phyloP scores from a whole-genome alignment of 2,329 filamentous ascomycete species.

The Paraconiothyrium brasiliense region DNA sequence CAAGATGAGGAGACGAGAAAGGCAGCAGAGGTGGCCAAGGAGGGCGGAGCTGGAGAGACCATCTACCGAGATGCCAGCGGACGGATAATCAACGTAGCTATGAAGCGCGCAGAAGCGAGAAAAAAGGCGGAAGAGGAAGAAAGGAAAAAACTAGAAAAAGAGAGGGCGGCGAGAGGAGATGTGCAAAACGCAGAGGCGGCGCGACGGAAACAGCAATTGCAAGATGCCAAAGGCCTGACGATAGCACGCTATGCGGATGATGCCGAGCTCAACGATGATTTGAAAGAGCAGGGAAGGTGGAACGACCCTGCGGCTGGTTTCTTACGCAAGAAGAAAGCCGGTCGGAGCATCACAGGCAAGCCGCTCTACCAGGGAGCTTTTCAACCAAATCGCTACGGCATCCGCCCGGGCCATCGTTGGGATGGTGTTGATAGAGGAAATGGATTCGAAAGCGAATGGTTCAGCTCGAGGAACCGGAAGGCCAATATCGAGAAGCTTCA shows the following conservation, averaged over 20 bases:
- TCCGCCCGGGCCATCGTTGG: conserved; percentile 91
- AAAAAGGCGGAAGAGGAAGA: conserved; percentile 77
- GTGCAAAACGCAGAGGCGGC: conserved; percentile 78
- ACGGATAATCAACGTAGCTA: conserved; percentile 89
- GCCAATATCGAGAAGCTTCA: conserved; percentile 81
- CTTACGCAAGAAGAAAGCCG: conserved; percentile 63
- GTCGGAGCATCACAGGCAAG: conserved; percentile 61
- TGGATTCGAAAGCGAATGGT: conserved; percentile 93
- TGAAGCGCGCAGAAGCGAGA: conserved; percentile 89
- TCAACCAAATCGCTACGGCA: conserved; percentile 92
- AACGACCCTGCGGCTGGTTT: conserved; percentile 93
- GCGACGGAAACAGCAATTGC: conserved; percentile 71
- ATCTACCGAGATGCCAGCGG: conserved; percentile 96
- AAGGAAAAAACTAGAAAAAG: conserved; percentile 69
- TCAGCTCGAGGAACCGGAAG: conserved; percentile 82
- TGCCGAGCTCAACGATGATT: conserved; percentile 81
- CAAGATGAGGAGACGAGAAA: conserved; percentile 69
- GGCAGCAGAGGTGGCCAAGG: conserved; percentile 50
- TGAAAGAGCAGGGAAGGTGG: conserved; percentile 82
- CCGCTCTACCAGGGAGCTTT: conserved; percentile 82
- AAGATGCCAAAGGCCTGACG: conserved; percentile 83
- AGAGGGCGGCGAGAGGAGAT: conserved; percentile 81
- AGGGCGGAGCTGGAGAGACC: conserved; percentile 68
- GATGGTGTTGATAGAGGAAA: conserved; percentile 95
- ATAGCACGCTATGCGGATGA: conserved; percentile 86